Conservation (phyloP, 75 land plant genomes). For the Gnetum montanum region DNA sequence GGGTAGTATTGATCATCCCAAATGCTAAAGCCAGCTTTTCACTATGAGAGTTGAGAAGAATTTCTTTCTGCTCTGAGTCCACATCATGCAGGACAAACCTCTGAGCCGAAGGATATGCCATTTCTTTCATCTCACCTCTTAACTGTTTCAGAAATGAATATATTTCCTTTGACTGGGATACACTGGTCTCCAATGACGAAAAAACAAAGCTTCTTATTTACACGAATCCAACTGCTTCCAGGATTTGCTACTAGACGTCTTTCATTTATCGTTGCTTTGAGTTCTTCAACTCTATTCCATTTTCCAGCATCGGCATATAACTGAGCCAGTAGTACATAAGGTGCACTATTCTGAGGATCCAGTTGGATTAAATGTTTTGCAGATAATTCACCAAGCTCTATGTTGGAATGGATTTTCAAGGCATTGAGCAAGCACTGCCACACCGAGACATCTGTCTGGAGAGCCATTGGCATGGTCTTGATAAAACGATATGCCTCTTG, state of each 20-base stretch:
- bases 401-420: not conserved
- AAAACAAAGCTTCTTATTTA: not conserved
- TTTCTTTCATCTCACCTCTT: not conserved
- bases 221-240: not conserved
- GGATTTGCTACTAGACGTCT: not conserved
- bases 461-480: not conserved
- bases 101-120: not conserved
- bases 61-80: not conserved
- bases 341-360: not conserved
- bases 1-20: not conserved
- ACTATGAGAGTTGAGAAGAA: not conserved
- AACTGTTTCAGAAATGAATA: not conserved
- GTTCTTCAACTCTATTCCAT: not conserved
- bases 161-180: not conserved
- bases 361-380: not conserved
- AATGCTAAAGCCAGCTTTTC: not conserved
- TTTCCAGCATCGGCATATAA: not conserved
- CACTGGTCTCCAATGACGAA: not conserved
- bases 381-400: not conserved
- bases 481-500: slow-evolving; percentile 5
- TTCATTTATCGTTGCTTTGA: not conserved
- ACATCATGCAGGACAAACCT: not conserved
- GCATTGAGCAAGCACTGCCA: slow-evolving; percentile 7
- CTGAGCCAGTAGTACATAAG: not conserved
- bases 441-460: not conserved